Evolutionary conservation across 352 stramenopile genomes (phyloP).

Genomic region (Hyaloperonospora brassicae): DNA sequence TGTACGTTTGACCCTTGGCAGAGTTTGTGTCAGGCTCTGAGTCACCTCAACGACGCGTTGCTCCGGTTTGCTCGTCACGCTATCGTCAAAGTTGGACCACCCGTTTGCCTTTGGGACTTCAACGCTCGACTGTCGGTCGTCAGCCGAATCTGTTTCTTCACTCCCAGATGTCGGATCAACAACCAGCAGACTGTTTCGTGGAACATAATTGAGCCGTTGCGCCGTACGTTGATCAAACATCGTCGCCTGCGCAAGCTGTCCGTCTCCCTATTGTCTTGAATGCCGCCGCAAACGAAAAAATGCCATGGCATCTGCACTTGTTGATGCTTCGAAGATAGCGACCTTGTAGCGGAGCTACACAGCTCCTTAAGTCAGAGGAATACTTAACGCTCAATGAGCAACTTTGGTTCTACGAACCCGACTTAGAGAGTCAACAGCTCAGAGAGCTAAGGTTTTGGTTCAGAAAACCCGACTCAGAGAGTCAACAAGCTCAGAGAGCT

Average conservation of each 20-base stretch:
- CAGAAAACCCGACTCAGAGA: too few species aligned
- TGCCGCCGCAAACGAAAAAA: constrained; percentile 69
- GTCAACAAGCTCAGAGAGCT: too few species aligned
- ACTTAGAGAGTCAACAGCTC: too few species aligned
- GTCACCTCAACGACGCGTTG: too few species aligned
- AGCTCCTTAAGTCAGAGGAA: too few species aligned
- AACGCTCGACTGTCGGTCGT: constrained; percentile 63
- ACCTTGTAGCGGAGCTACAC: too few species aligned
- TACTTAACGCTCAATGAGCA: too few species aligned
- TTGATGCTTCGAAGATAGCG: constrained; percentile 48
- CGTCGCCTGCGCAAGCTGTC: constrained; percentile 54
- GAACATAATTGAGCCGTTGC: constrained; percentile 75
- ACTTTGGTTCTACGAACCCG: too few species aligned
- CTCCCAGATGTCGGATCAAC: constrained; percentile 62
- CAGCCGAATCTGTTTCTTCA: constrained; percentile 47
- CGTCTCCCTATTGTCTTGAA: constrained; percentile 72
- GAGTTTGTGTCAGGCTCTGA: constrained; percentile 54
- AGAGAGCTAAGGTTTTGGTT: too few species aligned
- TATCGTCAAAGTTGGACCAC: constrained; percentile 88
- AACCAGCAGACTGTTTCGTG: constrained; percentile 81
- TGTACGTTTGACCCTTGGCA: constrained; percentile 82
- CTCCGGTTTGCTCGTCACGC: constrained; percentile 52
- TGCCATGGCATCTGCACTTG: constrained; percentile 31
- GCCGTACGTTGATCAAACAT: constrained; percentile 80
- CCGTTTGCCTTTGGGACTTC: constrained; percentile 65